A percentile compares a stretch with the other conserved stretches of the same genome.
Evolutionary conservation across 2,329 filamentous ascomycete genomes (phyloP).

Genomic region (Diplodia seriata): DNA sequence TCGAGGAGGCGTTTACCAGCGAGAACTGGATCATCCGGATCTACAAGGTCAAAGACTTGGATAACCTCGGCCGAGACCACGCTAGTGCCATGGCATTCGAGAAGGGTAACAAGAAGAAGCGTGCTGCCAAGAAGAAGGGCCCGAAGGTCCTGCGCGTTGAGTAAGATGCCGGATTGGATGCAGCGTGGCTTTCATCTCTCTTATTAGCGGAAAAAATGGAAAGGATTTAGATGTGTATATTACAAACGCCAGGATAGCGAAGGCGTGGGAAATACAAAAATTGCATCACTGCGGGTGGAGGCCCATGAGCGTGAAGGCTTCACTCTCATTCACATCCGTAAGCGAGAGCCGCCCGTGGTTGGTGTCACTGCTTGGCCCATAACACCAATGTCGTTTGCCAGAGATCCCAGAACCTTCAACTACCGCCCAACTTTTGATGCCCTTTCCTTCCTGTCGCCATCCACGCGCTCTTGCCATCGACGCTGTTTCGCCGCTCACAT

Average conservation of each 20-base stretch:
- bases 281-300: conserved; percentile 1
- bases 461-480: not conserved
- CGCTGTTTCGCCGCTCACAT: not conserved
- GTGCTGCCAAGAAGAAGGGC: conserved; percentile 73
- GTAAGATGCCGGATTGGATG: conserved; percentile 51
- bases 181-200: not conserved
- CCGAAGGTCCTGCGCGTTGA: conserved; percentile 75
- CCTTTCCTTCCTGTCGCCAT: not conserved
- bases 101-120: conserved; percentile 84
- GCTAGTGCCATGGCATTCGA: conserved; percentile 72
- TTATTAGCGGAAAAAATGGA: conserved; percentile 24
- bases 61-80: conserved; percentile 93
- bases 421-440: not conserved
- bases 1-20: conserved; percentile 97
- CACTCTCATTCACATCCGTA: not conserved
- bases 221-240: conserved; percentile 18
- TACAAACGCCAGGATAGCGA: conserved; percentile 20
- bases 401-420: not conserved
- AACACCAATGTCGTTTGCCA: conserved; percentile 13
- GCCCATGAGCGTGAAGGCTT: conserved; percentile 9
- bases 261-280: conserved; percentile 25
- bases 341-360: conserved; percentile 15
- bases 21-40: conserved; percentile 99
- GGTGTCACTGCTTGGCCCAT: conserved; percentile 10
- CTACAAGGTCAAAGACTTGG: conserved; percentile 99